Conservation (phyloP, 441 rosid genomes). For the Populus tomentosa region DNA sequence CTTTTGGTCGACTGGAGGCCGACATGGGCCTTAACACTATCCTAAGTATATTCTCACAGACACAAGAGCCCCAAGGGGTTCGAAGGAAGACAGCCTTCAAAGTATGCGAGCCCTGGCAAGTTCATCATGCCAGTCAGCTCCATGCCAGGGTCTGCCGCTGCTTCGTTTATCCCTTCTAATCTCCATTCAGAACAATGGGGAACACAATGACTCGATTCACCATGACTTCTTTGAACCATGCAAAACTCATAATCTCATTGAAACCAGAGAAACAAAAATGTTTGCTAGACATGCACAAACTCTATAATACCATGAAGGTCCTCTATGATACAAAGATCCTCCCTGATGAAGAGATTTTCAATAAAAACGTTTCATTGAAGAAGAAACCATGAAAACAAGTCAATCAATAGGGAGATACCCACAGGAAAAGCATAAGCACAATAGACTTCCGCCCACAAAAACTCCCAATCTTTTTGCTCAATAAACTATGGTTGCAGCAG, state of each 20-base stretch:
- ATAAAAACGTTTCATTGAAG: neutral
- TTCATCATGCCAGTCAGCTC: no score
- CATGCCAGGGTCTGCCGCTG: no score
- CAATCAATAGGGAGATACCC: neutral
- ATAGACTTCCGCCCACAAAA: neutral
- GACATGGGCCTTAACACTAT: neutral
- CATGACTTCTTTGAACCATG: neutral
- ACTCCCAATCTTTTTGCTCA: neutral
- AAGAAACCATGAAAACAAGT: neutral
- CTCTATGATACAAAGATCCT: neutral
- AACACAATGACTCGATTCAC: neutral
- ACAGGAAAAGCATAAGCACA: neutral
- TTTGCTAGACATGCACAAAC: no score
- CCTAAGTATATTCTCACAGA: no score
- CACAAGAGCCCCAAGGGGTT: no score
- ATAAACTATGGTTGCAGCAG: neutral
- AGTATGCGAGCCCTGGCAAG: neutral
- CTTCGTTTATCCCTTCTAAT: no score
- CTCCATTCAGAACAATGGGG: neutral
- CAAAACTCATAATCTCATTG: neutral
- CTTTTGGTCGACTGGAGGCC: neutral
- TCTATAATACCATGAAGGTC: neutral
- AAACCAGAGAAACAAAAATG: neutral
- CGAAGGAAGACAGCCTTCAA: no score
- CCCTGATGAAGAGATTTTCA: neutral